A percentile compares a stretch with the other conserved stretches of the same genome.
These are phyloP conservation scores for Aureobasidium sp. DNA, from an alignment of 2,329 filamentous ascomycete genomes.

Conservation along the genomic window DNA sequence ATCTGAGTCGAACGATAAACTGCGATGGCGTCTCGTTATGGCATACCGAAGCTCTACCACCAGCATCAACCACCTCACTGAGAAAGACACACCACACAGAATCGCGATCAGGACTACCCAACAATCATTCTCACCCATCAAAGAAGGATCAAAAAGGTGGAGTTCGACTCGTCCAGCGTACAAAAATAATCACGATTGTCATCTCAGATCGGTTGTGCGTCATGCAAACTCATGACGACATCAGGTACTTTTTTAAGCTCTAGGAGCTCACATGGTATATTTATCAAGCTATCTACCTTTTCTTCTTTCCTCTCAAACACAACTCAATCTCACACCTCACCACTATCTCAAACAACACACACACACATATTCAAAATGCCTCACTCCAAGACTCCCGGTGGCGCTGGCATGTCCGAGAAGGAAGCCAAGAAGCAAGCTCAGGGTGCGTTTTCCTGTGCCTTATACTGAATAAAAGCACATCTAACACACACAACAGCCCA, in stretches of 20 bases:
- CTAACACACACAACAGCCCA: conserved; percentile 20
- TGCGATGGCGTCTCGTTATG: background rate
- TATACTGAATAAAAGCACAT: no score
- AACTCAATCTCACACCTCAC: background rate
- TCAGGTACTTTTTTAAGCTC: background rate
- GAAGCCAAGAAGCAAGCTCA: conserved; percentile 31
- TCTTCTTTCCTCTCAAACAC: background rate
- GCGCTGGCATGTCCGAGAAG: conserved; percentile 28
- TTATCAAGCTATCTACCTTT: background rate
- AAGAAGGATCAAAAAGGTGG: conserved; percentile 1
- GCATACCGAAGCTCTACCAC: background rate
- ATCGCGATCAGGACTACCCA: background rate
- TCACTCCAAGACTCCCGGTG: conserved; percentile 26
- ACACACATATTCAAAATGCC: conserved; percentile 17
- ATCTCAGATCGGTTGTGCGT: conserved; percentile 2
- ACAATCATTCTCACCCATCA: background rate
- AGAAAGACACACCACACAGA: background rate
- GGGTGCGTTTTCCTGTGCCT: conserved; percentile 18
- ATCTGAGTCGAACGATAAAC: background rate
- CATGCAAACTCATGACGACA: background rate
- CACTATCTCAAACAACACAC: background rate
- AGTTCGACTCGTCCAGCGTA: background rate
- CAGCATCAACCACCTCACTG: background rate
- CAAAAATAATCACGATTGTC: background rate
- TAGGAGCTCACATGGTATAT: background rate